Evolutionary conservation across 2,329 filamentous ascomycete species (phyloP).

Genomic region (Thelonectria rubi): DNA sequence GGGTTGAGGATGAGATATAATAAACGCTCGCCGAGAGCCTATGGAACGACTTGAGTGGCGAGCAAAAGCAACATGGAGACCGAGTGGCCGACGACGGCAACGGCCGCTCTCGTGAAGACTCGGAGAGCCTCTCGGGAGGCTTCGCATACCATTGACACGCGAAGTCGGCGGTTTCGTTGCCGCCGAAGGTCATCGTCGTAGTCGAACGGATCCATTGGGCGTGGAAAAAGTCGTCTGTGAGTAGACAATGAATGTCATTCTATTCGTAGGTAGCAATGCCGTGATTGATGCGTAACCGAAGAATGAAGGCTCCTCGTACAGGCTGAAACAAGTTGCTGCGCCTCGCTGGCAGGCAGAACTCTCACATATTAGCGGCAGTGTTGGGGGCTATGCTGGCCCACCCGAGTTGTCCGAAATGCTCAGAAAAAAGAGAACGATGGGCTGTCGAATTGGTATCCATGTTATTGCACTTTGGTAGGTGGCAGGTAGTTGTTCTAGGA

Average conservation of each 20-base stretch:
- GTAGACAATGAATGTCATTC: neutral
- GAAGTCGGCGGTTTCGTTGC: neutral
- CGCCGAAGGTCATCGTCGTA: neutral
- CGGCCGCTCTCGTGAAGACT: neutral
- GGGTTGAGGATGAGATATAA: neutral
- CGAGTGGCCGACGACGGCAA: neutral
- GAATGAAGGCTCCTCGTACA: too few relatives aligned
- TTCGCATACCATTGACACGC: constrained; percentile 12
- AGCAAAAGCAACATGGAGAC: neutral
- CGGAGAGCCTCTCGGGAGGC: constrained; percentile 5
- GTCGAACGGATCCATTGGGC: constrained; percentile 1
- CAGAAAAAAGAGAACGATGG: too few relatives aligned
- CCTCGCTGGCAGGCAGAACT: too few relatives aligned
- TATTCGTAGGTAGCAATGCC: too few relatives aligned
- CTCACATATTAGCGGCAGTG: too few relatives aligned
- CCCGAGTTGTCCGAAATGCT: too few relatives aligned
- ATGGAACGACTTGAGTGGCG: neutral
- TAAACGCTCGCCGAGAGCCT: neutral
- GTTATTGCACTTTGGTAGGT: too few relatives aligned
- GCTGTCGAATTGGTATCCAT: too few relatives aligned
- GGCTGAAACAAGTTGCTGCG: too few relatives aligned
- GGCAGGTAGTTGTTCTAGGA: too few relatives aligned
- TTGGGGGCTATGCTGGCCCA: too few relatives aligned
- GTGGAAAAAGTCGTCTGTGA: neutral
- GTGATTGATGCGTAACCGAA: too few relatives aligned